phyloP scores from a whole-genome alignment of 768 basidiomycete genomes.

The Crassisporium funariophilum region DNA sequence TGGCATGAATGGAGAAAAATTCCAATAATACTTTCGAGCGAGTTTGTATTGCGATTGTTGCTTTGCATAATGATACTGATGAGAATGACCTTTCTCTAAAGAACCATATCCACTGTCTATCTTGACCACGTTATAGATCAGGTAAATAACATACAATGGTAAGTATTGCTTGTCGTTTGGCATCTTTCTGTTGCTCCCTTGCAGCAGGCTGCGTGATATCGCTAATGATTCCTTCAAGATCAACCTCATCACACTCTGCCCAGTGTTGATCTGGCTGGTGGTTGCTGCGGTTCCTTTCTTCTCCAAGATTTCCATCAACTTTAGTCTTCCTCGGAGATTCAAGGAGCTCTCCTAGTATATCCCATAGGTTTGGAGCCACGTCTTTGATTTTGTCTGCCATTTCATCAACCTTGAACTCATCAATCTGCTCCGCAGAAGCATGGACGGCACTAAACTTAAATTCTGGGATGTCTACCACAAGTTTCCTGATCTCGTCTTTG shows the following conservation, averaged over 20 bases:
- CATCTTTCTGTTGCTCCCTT: neutral
- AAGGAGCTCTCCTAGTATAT: neutral
- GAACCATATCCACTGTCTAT: neutral
- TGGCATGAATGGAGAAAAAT: constrained; percentile 29
- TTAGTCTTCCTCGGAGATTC: neutral
- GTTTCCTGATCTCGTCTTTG: no score
- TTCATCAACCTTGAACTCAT: neutral
- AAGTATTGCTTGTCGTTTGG: neutral
- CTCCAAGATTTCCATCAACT: neutral
- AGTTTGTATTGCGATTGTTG: constrained; percentile 24
- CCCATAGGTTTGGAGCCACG: neutral
- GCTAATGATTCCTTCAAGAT: neutral
- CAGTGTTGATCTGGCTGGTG: neutral
- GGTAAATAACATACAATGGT: neutral
- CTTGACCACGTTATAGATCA: neutral
- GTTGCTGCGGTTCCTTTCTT: neutral
- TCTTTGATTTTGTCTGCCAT: neutral
- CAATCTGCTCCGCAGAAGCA: neutral
- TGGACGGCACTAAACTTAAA: neutral
- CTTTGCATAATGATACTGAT: constrained; percentile 30
- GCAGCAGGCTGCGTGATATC: neutral
- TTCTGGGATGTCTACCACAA: no score
- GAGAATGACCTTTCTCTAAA: constrained; percentile 24
- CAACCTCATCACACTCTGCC: neutral
- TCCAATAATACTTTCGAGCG: constrained; percentile 22